Base-by-base conservation (phyloP, 192 early-diverging fungal genomes). In the Coemansia umbellata region DNA sequence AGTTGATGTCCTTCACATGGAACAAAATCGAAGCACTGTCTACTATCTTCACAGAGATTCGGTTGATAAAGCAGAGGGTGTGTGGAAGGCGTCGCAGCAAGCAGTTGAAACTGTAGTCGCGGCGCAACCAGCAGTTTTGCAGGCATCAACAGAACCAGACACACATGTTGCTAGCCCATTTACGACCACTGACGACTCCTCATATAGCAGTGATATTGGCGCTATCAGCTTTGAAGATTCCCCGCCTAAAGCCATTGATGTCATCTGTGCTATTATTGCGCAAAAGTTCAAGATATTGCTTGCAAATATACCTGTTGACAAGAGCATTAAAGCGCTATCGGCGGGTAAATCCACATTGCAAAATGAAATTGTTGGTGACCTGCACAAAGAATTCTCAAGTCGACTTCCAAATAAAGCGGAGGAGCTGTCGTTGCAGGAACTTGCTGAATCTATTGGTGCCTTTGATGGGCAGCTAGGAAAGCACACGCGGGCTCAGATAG, bases 321-420 rank as follows among this genome's bases (percentile, higher is more conserved):
- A 83, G 88, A 81, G 82, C 37, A 72, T 78, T 31, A 78, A 97
- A 79, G 85, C 91, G 33, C 82, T 94, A 30, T 88, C 93, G 32
- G 88, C 85, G 26, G 94, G 94, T 58, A 97, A 95, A 67, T 92
- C 89, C 5, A 97, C 91, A 32, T 80, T 97, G n/a, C 93, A 97
- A 60, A 97, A 97, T 78, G 95, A 97, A 55, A 91, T 97, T 31
- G 78, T 97, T 45, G 95, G 93, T 66, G 93, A 95, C 63, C 73
- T 97, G 33, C 88, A 87, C 49, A 93, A 91, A 56, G 95, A 97
- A 69, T 93, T 97, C 10, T 43, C 41, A 14, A 24, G 41, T 11
- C 19, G 27, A 10, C n/a, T 43, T 39, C 88, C 91, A 27, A 91
- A 93, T 57, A 92, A 91, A 74, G 84, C 88, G 39, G 92, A 93